Evolutionary conservation across 1,284 basidiomycete species (phyloP), one percentile per base, ranked within the genome.

Genomic region (Serendipita sp.): DNA sequence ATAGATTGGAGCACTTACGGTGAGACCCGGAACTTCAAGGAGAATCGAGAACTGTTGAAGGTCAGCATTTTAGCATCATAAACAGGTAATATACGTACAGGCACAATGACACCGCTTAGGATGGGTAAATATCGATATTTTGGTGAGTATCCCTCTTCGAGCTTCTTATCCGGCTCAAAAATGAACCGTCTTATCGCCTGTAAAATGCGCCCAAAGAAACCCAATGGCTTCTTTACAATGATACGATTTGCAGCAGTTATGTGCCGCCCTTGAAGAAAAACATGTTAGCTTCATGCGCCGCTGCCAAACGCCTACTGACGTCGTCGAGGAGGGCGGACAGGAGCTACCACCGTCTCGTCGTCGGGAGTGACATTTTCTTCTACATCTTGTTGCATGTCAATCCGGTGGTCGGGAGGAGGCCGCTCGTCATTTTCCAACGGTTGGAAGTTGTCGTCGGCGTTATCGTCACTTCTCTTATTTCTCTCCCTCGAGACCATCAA

Each of bases 1-100:
- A 58, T 26, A n/a, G 12, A 35, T 22, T 22, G 53, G 53, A 35
- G n/a, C 26, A 44, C 43, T 30, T 29, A 58, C 82, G 0, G 87
- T 90, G 26, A 90, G 71, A 13, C 85, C 85, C 0, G 88, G 88
- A 50, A 91, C 87, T 69, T 88, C 88, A 32, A 93, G 77, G 17
- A 93, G 76, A 64, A 93, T 88, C 13, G 82, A 79, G 68, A 91
- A 88, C 49, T 53, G 49, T 12, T n/a, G 13, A 44, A 12, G 29
- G 15, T 12, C 29, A 26, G 15, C 13, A 44, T 17, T 13, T 17
- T 26, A 53, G 22, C 15, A 26, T 26, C 49, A 26, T 53, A 12
- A 53, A n/a, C 15, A 53, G 49, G 15, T n/a, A 53, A 26, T 26
- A 12, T 53, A n/a, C 12, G 10, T 26, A 53, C 49, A 0, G 88